phyloP scores from a whole-genome alignment of 108 stramenopile genomes.

The Skeletonema menzelii region DNA sequence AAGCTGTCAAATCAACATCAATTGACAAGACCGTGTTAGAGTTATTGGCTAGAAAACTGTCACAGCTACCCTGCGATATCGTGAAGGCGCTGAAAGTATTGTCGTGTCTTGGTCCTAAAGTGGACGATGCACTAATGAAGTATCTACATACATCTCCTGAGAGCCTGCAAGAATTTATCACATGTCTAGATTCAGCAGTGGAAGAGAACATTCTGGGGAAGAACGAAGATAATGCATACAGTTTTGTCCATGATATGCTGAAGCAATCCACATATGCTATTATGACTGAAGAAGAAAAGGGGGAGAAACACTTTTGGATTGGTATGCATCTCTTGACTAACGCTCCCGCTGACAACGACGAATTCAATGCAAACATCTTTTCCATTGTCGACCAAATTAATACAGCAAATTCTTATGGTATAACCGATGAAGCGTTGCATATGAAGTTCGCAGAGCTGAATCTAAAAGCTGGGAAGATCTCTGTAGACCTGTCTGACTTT shows the following conservation, averaged over 20 bases:
- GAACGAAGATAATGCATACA: neutral
- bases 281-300: slow-evolving; percentile 6
- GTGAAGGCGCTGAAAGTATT: slow-evolving; percentile 3
- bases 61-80: neutral
- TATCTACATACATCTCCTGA: neutral
- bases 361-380: slow-evolving; percentile 1
- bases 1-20: neutral
- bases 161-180: neutral
- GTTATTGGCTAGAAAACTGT: slow-evolving; percentile 7
- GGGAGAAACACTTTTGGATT: slow-evolving; percentile 7
- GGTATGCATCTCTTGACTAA: neutral
- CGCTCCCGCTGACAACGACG: neutral
- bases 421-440: neutral
- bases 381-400: slow-evolving; percentile 22
- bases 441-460: slow-evolving; percentile 11
- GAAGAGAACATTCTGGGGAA: slow-evolving; percentile 7
- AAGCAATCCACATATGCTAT: slow-evolving; percentile 2
- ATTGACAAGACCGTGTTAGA: slow-evolving; percentile 4
- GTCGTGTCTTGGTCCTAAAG: slow-evolving; percentile 16
- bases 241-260: slow-evolving; percentile 21
- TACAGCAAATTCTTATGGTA: neutral
- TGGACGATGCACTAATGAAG: slow-evolving; percentile 3
- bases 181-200: slow-evolving; percentile 1
- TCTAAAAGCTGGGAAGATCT: slow-evolving; percentile 1
- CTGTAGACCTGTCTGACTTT: neutral